These are phyloP conservation scores for Colletotrichum paranaense DNA, from an alignment of 2,329 filamentous ascomycete genomes.

Conservation along the genomic window DNA sequence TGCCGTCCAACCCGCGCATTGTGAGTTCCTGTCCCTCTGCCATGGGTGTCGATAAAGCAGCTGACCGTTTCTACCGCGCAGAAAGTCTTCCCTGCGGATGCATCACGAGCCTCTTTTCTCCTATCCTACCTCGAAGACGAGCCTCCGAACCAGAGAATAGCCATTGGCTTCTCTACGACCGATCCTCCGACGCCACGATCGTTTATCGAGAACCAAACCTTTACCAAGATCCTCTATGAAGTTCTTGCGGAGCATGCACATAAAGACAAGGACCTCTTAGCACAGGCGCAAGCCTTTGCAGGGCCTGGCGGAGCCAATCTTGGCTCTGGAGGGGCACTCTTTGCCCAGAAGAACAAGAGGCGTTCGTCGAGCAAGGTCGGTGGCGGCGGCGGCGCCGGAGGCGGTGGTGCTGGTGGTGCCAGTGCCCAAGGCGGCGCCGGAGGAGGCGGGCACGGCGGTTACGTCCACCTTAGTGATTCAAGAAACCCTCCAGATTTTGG, in stretches of 20 bases:
- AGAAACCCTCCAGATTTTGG: conserved; percentile 75
- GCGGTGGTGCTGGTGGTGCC: conserved; percentile 64
- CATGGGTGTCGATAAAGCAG: conserved; percentile 1
- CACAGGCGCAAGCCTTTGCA: conserved; percentile 70
- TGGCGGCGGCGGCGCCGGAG: conserved; percentile 53
- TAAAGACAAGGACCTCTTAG: conserved; percentile 64
- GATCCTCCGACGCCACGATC: conserved; percentile 71
- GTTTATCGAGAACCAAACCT: conserved; percentile 69
- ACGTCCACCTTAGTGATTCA: conserved; percentile 73
- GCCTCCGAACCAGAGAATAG: conserved; percentile 64
- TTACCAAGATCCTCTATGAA: conserved; percentile 68
- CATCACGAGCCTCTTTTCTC: conserved; percentile 59
- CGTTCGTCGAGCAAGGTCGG: conserved; percentile 47
- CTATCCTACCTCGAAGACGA: conserved; percentile 69
- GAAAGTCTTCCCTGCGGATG: conserved; percentile 68
- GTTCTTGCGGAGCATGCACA: conserved; percentile 67
- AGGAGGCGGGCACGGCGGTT: conserved; percentile 69
- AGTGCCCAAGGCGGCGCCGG: conserved; percentile 72
- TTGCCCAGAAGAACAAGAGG: conserved; percentile 53
- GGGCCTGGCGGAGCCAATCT: conserved; percentile 65
- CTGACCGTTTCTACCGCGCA: conserved; percentile 42
- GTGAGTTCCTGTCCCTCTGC: conserved; percentile 50
- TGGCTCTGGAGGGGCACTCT: conserved; percentile 63
- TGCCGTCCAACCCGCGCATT: conserved; percentile 64
- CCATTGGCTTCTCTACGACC: conserved; percentile 68